These are phyloP conservation scores for Tetrapyrgos nigripes DNA, from an alignment of 1,284 basidiomycete species.

Conservation along the genomic window DNA sequence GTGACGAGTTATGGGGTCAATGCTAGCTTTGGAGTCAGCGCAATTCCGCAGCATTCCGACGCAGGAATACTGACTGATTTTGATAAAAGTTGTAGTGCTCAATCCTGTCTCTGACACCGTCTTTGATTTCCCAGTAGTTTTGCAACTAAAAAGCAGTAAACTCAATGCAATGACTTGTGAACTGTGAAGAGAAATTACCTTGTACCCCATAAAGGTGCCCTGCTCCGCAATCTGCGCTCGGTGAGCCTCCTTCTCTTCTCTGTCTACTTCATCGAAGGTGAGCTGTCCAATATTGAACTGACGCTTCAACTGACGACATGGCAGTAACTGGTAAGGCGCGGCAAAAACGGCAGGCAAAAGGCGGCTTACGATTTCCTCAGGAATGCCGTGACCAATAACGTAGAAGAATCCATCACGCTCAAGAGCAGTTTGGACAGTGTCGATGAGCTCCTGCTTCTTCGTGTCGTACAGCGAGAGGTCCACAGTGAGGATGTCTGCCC, in stretches of 20 bases:
- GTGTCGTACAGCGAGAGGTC: constrained; percentile 40
- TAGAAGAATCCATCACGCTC: constrained; percentile 45
- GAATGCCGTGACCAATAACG: constrained; percentile 41
- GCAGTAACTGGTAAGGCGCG: background rate
- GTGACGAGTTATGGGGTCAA: constrained; percentile 36
- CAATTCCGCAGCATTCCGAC: background rate
- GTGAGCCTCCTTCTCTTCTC: constrained; percentile 41
- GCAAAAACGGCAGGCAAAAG: background rate
- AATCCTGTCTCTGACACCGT: constrained; percentile 43
- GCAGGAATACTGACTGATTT: constrained; percentile 26
- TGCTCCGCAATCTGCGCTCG: constrained; percentile 40
- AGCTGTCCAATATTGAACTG: constrained; percentile 43
- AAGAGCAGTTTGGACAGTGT: constrained; percentile 38
- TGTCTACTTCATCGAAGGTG: constrained; percentile 40
- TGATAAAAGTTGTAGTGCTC: constrained; percentile 45
- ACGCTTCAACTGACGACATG: constrained; percentile 25
- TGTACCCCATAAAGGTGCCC: constrained; percentile 47
- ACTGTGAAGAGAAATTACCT: constrained; percentile 22
- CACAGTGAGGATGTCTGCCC: constrained; percentile 45
- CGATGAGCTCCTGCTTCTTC: constrained; percentile 31
- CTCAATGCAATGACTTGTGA: background rate
- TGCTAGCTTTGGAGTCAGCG: constrained; percentile 22
- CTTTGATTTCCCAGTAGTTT: constrained; percentile 43
- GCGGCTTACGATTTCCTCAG: constrained; percentile 30
- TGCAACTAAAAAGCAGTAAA: constrained; percentile 28